These are phyloP conservation scores for Musa schizocarpa DNA, from an alignment of 176 grass and related monocot genomes.

Conservation along the genomic window DNA sequence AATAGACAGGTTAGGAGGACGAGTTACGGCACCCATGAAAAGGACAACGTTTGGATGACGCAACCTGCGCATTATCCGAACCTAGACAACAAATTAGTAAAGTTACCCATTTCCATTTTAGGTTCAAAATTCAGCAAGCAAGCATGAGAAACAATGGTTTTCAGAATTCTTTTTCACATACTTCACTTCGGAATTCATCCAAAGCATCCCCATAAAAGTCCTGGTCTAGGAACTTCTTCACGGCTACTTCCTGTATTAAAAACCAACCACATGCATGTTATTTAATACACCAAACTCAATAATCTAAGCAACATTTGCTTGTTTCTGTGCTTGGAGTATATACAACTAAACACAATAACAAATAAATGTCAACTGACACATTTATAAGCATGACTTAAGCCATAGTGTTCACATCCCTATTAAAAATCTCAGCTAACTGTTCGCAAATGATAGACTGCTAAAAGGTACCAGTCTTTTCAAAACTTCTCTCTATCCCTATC, in stretches of 20 bases:
- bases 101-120: not conserved
- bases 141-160: not conserved
- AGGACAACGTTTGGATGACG: constrained; percentile 17
- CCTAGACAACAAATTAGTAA: constrained; percentile 4
- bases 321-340: not conserved
- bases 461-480: no score
- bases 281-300: not conserved
- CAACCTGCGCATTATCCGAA: constrained; percentile 18
- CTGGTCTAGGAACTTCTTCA: constrained; percentile 99
- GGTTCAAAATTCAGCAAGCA: constrained; percentile 2
- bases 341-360: not conserved
- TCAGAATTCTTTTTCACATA: constrained; percentile 27
- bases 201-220: constrained; percentile 98
- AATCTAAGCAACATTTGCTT: not conserved
- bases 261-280: constrained; percentile 14
- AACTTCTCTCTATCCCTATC: not conserved
- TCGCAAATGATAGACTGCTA: no score
- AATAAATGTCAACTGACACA: not conserved
- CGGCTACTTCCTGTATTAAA: constrained; percentile 85
- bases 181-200: constrained; percentile 97
- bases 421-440: no score
- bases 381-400: not conserved
- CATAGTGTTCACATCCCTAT: not conserved
- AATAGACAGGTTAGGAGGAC: constrained; percentile 11
- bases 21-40: constrained; percentile 18